Conservation (phyloP, 768 basidiomycete species). For the Boletus insuetus region DNA sequence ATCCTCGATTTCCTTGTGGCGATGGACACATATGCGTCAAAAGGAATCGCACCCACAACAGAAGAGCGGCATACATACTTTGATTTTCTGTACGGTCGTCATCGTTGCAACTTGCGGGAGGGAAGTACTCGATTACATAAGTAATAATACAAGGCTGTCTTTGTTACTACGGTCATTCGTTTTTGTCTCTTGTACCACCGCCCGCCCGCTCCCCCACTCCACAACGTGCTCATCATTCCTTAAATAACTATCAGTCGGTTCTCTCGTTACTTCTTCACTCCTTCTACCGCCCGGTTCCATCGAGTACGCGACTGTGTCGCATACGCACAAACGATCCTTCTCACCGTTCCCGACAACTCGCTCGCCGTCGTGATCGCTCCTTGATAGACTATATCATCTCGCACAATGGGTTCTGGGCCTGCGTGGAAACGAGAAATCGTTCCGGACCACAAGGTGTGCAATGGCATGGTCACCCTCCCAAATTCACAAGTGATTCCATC, state of each 20-base stretch:
- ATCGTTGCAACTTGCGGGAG: slow-evolving; percentile 39
- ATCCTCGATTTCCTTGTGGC: slow-evolving; percentile 85
- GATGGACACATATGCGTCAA: slow-evolving; percentile 8
- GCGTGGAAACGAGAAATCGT: slow-evolving; percentile 98
- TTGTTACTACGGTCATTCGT: background rate
- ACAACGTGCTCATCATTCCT: slow-evolving; percentile 2
- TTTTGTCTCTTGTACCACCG: slow-evolving; percentile 10
- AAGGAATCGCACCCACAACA: slow-evolving; percentile 17
- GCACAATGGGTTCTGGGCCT: slow-evolving; percentile 50
- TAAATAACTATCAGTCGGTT: slow-evolving; percentile 5
- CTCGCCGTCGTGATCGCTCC: slow-evolving; percentile 23
- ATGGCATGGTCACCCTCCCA: background rate
- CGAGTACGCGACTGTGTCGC: slow-evolving; percentile 37
- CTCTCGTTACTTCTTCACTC: slow-evolving; percentile 25
- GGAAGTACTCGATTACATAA: slow-evolving; percentile 13
- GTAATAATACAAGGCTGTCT: background rate
- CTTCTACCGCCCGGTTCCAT: slow-evolving; percentile 15
- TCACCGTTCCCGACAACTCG: slow-evolving; percentile 22
- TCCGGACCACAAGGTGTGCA: slow-evolving; percentile 90
- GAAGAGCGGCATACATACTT: slow-evolving; percentile 40
- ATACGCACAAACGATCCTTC: slow-evolving; percentile 24
- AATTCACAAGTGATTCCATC: slow-evolving; percentile 1
- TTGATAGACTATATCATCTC: slow-evolving; percentile 7
- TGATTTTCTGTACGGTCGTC: slow-evolving; percentile 91
- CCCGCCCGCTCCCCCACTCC: slow-evolving; percentile 12